Base-by-base conservation (phyloP, 306 rosid genomes). In the Pyrus pyrifolia region DNA sequence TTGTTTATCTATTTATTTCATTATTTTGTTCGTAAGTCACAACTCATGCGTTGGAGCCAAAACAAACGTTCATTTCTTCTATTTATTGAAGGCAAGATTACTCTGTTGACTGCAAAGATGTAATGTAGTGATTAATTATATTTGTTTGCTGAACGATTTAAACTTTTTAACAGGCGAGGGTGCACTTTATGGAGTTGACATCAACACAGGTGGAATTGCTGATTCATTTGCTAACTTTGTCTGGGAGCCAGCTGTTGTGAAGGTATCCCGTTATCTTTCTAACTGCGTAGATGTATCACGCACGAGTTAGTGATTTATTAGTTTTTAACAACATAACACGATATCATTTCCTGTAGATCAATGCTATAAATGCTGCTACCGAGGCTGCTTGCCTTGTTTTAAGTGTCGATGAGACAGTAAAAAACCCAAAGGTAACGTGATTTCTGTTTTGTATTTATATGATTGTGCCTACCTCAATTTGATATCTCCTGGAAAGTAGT, bases 221-320 rank as follows among this genome's bases (percentile, higher is more conserved):
- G 93, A 96, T 79, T 92, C 99, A 12, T 91, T 83, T 85, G 92
- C 97, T 31, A 96, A 89, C 86, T 96, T 96, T 71, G 99, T 96
- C 73, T 96, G 99, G 99, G 99, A 96, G 87, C 99, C 99, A 30
- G 91, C 99, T 14, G 87, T 96, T 80, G 99, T 96, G 61, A 96
- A 96, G 98, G 99, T 92, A 81, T 49, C 53, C 61, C 19, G 33
- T 55, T 33, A 66, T 11, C 1, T 64, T 21, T 73, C 2, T 42
- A 31, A 60, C 17, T 53, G 30, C 8, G 40, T 35, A 22, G 18
- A 57, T 14, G 4, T 63, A 44, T 64, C n/a, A 12, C 13, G 27
- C 65, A 63, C 17, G 29, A n/a, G 10, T 4, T 11, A 11, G 71
- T n/a, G 13, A 65, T 65, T 19, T 31, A 30, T 76, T 67, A 55